Evolutionary conservation across 148 eudicot species (phyloP).

Genomic region (Vaccinium corymbosum): DNA sequence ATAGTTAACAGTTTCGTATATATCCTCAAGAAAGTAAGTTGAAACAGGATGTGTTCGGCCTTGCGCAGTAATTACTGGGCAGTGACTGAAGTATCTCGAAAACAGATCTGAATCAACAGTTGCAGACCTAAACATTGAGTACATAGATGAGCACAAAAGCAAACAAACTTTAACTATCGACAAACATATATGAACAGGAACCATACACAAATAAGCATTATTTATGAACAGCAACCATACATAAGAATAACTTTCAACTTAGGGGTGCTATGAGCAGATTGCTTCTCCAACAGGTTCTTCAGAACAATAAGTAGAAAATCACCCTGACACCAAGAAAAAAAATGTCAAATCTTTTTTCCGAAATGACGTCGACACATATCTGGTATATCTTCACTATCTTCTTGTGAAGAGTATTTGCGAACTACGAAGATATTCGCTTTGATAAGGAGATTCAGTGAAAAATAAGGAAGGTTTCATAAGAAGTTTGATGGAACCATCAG

Average conservation of each 20-base stretch:
- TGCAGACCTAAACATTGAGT: slow-evolving; percentile 65
- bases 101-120: slow-evolving; percentile 92
- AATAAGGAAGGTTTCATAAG: background rate
- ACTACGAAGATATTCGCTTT: background rate
- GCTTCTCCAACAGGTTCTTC: slow-evolving; percentile 83
- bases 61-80: slow-evolving; percentile 89
- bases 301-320: slow-evolving; percentile 84
- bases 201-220: slow-evolving; percentile 46
- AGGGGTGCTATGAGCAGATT: slow-evolving; percentile 44
- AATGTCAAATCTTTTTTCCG: background rate
- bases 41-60: slow-evolving; percentile 97
- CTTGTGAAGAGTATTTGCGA: background rate
- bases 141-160: background rate
- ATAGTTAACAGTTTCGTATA: slow-evolving; percentile 67
- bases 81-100: slow-evolving; percentile 79
- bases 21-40: slow-evolving; percentile 80
- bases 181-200: slow-evolving; percentile 11
- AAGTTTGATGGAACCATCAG: background rate
- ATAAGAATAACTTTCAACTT: slow-evolving; percentile 85
- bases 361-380: background rate
- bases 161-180: slow-evolving; percentile 8
- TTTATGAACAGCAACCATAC: slow-evolving; percentile 41
- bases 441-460: background rate
- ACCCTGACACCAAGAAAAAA: slow-evolving; percentile 50
- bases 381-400: background rate